Conservation (phyloP, 495 filamentous ascomycete species). For the Pseudomonodictys pantanalensis region DNA sequence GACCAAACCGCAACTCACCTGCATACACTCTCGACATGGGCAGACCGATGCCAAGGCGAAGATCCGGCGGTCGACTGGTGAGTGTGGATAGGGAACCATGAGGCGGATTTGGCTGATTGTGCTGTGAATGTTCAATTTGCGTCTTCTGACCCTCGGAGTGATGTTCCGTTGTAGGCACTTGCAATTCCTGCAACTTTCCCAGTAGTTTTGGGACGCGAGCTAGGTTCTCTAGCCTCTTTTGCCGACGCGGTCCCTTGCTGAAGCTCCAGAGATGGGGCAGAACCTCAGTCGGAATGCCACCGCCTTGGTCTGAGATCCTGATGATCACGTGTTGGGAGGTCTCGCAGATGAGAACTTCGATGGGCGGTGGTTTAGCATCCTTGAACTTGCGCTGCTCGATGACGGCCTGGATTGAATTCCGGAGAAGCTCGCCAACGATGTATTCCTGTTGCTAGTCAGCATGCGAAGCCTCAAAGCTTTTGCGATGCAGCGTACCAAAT, state of each 20-base stretch:
- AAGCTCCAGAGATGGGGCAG: constrained; percentile 96
- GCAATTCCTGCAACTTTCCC: constrained; percentile 88
- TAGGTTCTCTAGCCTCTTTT: constrained; percentile 74
- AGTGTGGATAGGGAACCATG: constrained; percentile 70
- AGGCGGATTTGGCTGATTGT: constrained; percentile 25
- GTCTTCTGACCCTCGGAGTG: neutral
- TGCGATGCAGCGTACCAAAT: no score
- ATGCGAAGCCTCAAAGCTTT: no score
- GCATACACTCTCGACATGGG: constrained; percentile 94
- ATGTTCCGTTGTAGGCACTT: constrained; percentile 24
- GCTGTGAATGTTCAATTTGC: constrained; percentile 32
- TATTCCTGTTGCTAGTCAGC: no score
- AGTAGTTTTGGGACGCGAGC: constrained; percentile 86
- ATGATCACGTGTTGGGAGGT: constrained; percentile 94
- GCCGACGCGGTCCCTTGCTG: constrained; percentile 77
- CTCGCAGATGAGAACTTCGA: constrained; percentile 93
- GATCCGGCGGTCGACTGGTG: constrained; percentile 76
- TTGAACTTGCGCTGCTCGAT: constrained; percentile 62
- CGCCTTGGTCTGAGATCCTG: constrained; percentile 90
- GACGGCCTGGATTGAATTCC: constrained; percentile 91
- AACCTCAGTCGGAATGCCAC: constrained; percentile 79
- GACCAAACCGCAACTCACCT: neutral
- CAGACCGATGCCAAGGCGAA: constrained; percentile 88
- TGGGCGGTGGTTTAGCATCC: constrained; percentile 62
- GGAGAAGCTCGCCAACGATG: constrained; percentile 90